These are phyloP conservation scores for Crassisporium funariophilum DNA, from an alignment of 768 basidiomycete species.

Conservation along the genomic window DNA sequence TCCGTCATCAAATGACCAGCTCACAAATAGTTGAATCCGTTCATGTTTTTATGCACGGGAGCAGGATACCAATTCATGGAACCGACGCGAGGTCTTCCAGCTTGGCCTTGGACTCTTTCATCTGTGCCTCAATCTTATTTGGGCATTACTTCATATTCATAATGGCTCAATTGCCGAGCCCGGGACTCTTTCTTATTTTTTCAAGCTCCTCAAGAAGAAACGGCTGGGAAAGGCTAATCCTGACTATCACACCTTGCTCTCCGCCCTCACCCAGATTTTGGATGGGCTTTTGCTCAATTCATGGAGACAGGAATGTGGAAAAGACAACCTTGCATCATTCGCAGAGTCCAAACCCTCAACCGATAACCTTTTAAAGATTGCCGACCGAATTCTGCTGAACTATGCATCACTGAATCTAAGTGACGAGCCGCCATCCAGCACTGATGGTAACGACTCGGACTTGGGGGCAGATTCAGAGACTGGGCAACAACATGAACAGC, in stretches of 20 bases:
- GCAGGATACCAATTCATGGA: conserved; percentile 23
- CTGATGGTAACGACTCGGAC: background rate
- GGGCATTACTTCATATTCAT: conserved; percentile 31
- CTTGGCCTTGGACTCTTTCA: conserved; percentile 35
- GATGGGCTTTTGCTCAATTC: conserved; percentile 33
- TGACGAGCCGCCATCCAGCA: background rate
- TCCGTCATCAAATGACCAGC: conserved; percentile 30
- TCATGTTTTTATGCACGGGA: conserved; percentile 13
- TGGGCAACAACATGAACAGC: too few species aligned
- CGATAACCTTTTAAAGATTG: background rate
- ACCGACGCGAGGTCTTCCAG: conserved; percentile 19
- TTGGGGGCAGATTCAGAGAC: background rate
- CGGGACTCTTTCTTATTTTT: conserved; percentile 32
- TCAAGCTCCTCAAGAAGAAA: conserved; percentile 31
- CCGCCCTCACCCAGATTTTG: conserved; percentile 31
- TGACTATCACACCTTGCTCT: conserved; percentile 33
- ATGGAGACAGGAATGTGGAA: conserved; percentile 20
- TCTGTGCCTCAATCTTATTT: conserved; percentile 34
- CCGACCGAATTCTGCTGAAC: background rate
- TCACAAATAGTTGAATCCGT: conserved; percentile 27
- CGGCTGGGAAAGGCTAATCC: conserved; percentile 33
- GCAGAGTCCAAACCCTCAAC: background rate
- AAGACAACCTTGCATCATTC: background rate
- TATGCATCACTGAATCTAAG: background rate
- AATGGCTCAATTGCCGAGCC: conserved; percentile 23